A percentile compares a stretch with the other conserved stretches of the same genome.
Evolutionary conservation across 1,284 basidiomycete genomes (phyloP).

Genomic region (Coriolopsis trogii): DNA sequence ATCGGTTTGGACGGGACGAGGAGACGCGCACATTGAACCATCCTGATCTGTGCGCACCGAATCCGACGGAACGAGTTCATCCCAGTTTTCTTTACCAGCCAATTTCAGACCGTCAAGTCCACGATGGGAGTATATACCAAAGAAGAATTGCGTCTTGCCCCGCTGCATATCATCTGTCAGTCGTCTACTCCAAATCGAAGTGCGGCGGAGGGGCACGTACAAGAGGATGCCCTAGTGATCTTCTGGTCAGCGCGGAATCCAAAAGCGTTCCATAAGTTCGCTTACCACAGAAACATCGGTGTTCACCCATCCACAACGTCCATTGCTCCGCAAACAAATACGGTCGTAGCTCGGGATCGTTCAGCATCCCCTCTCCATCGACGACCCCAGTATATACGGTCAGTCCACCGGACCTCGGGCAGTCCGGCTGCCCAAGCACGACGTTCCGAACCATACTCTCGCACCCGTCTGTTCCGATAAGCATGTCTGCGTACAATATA

Average conservation of each 20-base stretch:
- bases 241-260: neutral
- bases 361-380: constrained; percentile 20
- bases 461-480: constrained; percentile 45
- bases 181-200: no score
- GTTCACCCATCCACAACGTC: constrained; percentile 25
- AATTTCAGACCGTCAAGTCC: constrained; percentile 7
- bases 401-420: constrained; percentile 16
- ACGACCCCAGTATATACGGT: constrained; percentile 25
- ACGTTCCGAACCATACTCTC: constrained; percentile 34
- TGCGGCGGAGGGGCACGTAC: constrained; percentile 14
- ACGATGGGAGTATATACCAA: constrained; percentile 21
- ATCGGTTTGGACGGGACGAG: no score
- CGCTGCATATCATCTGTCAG: constrained; percentile 16
- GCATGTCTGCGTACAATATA: constrained; percentile 39
- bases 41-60: constrained; percentile 11
- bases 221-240: constrained; percentile 29
- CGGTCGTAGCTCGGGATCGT: constrained; percentile 22
- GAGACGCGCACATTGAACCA: constrained; percentile 14
- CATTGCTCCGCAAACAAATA: constrained; percentile 22
- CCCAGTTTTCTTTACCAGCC: constrained; percentile 23
- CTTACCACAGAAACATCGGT: constrained; percentile 26
- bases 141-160: constrained; percentile 16
- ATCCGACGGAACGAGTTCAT: constrained; percentile 18
- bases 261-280: constrained; percentile 1
- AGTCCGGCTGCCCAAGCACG: constrained; percentile 23